Conservation (phyloP, 768 basidiomycete genomes). For the Tubosaeta sp. region DNA sequence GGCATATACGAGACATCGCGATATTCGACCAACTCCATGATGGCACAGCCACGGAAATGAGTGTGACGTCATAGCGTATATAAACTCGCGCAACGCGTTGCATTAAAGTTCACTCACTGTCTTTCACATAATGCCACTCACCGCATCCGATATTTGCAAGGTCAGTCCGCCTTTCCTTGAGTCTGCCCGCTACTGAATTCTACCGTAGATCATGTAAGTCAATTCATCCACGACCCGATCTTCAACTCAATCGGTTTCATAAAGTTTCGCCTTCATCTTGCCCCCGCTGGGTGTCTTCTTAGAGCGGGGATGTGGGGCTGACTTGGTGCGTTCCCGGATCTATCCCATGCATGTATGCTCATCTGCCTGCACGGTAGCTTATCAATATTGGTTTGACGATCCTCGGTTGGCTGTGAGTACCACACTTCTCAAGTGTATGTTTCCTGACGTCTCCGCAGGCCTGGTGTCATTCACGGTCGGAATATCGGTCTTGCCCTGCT, state of each 20-base stretch:
- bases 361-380: constrained; percentile 18
- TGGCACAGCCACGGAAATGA: constrained; percentile 12
- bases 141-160: constrained; percentile 74
- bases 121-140: constrained; percentile 57
- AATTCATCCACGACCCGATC: neutral
- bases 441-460: constrained; percentile 38
- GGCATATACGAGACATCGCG: constrained; percentile 36
- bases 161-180: constrained; percentile 31
- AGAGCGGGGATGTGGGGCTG: constrained; percentile 77
- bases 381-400: constrained; percentile 82
- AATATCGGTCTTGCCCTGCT: neutral
- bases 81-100: too few relatives aligned
- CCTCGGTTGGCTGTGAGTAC: constrained; percentile 70
- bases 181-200: neutral
- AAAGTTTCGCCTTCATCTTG: constrained; percentile 62
- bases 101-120: neutral
- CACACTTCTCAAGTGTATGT: neutral
- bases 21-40: constrained; percentile 13
- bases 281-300: constrained; percentile 88
- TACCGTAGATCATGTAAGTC: constrained; percentile 42
- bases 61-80: constrained; percentile 26
- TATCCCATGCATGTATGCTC: neutral
- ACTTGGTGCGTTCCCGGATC: constrained; percentile 50
- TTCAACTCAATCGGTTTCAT: constrained; percentile 10
- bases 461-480: constrained; percentile 71